A percentile compares a stretch with the other conserved stretches of the same genome.
Conservation (phyloP, 225 moss, liverwort and hornwort genomes). For the Anthoceros angustus region DNA sequence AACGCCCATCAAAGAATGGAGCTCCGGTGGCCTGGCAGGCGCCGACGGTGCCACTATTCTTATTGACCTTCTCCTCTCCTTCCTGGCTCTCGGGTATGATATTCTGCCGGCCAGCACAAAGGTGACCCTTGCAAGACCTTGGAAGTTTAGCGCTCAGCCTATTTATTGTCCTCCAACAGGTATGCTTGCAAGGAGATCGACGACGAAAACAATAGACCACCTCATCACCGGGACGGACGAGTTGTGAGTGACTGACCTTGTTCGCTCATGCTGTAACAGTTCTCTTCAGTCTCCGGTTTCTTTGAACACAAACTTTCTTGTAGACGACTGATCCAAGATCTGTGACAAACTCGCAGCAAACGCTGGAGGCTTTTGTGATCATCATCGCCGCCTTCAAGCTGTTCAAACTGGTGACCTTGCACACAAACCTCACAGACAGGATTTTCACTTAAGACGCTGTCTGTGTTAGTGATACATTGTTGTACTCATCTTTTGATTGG, state of each 20-base stretch:
- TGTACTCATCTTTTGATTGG: not conserved
- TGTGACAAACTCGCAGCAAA: not conserved
- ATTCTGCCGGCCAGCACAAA: too few species aligned
- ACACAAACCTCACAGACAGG: not conserved
- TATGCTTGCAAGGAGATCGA: conserved; percentile 3
- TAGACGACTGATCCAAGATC: not conserved
- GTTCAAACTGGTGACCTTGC: not conserved
- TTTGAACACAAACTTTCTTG: not conserved
- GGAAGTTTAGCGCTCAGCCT: not conserved
- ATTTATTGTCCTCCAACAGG: not conserved
- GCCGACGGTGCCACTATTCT: not conserved
- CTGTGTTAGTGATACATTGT: not conserved
- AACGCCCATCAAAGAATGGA: not conserved
- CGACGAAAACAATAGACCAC: not conserved
- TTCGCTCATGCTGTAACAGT: not conserved
- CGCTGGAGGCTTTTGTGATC: not conserved
- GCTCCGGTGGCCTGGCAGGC: not conserved
- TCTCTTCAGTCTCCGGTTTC: not conserved
- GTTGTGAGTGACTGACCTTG: not conserved
- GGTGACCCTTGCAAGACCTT: too few species aligned
- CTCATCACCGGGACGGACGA: not conserved
- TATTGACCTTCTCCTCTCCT: not conserved
- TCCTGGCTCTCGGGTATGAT: not conserved
- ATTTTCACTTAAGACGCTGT: not conserved
- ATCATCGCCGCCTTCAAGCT: not conserved